Base-by-base conservation (phyloP, 352 stramenopile genomes). In the Thalassiosira ordinaria region DNA sequence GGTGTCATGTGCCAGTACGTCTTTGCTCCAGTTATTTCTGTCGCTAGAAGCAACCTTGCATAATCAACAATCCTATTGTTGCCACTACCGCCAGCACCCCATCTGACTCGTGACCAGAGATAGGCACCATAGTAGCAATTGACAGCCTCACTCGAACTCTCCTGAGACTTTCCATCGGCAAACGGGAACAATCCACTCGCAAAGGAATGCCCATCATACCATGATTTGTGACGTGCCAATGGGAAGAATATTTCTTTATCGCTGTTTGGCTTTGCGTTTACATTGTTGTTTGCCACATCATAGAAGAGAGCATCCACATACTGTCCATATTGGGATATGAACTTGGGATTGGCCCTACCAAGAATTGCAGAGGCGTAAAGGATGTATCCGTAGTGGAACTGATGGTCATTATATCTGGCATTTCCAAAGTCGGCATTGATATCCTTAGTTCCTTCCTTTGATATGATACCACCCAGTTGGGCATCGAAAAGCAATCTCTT, bases 111-210 rank as follows among this genome's bases (percentile, higher is more conserved):
- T 13, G 79, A 84, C 89, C 89, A 94, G 76, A 98, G 82, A 72
- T 97, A 98, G n/a, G 97, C 96, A 46, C 94, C 96, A 84, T 98
- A 99, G 89, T 99, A 99, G 52, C 96, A 96, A 89, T 99, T 98
- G 29, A 98, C 94, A 44, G 96, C 96, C 89, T 99, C 96, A 74
- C 95, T 98, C 27, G 97, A 96, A 77, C 95, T 98, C 83, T 98
- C 97, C 88, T 99, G 96, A 16, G 93, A 91, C 89, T 99, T 99
- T 66, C 96, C 97, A 68, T 97, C 95, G 46, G 95, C 95, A 73
- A 98, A 92, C 56, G 91, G 90, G 86, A 98, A 98, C 26, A 99
- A 85, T 26, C 97, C 97, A 70, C 95, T 98, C 7, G 97, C 96
- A 87, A 97, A 99, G 29, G 67, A 82, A 27, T 82, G 74, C 24